phyloP scores from a whole-genome alignment of 768 basidiomycete species.

The Cystobasidium ongulense region DNA sequence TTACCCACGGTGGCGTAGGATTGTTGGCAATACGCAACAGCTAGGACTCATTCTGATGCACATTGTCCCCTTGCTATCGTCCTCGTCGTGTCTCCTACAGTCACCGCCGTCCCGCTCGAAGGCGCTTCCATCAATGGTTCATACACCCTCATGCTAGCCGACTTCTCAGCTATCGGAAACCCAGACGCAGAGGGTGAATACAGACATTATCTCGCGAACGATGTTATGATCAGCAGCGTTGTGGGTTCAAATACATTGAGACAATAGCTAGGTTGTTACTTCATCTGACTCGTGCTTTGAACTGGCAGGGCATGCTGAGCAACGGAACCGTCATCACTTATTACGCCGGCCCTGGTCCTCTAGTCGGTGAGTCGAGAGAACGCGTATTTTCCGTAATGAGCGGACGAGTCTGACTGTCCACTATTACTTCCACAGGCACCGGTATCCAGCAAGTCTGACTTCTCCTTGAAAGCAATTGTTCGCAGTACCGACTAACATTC shows the following conservation, averaged over 20 bases:
- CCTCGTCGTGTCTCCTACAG: neutral
- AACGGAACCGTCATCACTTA: conserved; percentile 28
- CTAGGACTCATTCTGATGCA: neutral
- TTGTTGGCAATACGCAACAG: neutral
- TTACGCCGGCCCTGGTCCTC: conserved; percentile 32
- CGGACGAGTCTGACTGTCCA: neutral
- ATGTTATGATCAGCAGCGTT: conserved; percentile 12
- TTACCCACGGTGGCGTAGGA: neutral
- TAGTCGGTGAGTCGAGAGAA: conserved; percentile 1
- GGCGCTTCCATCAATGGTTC: neutral
- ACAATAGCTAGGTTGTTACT: neutral
- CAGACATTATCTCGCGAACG: conserved; percentile 30
- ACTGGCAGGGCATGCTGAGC: conserved; percentile 1
- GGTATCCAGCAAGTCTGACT: neutral
- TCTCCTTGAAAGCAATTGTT: neutral
- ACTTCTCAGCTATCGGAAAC: conserved; percentile 28
- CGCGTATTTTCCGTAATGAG: neutral
- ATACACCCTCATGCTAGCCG: conserved; percentile 32
- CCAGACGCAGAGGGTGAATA: conserved; percentile 27
- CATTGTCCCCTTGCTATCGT: neutral
- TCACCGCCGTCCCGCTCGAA: neutral
- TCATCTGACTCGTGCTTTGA: neutral
- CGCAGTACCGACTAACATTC: neutral
- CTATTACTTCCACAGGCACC: neutral
- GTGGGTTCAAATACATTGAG: neutral